Conservation (phyloP, 768 basidiomycete species). For the Phanerochaete sordida region DNA sequence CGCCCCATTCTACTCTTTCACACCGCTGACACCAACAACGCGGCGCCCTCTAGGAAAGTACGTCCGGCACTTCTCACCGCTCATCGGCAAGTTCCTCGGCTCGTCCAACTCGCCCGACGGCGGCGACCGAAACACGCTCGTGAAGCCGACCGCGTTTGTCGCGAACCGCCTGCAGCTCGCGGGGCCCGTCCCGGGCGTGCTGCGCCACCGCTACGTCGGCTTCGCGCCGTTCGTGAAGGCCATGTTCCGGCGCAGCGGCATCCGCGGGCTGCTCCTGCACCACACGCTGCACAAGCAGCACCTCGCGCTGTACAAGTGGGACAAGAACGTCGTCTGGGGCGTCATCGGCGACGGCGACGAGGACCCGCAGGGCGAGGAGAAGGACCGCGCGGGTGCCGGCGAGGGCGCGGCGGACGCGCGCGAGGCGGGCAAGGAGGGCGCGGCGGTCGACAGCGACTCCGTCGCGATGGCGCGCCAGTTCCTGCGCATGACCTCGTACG, state of each 20-base stretch:
- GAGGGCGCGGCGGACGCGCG: neutral
- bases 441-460: neutral
- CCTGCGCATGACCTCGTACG: conserved; percentile 38
- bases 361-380: conserved; percentile 5
- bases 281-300: conserved; percentile 39
- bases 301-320: conserved; percentile 35
- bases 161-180: conserved; percentile 41
- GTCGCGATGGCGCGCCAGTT: conserved; percentile 33
- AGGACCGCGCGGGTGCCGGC: neutral
- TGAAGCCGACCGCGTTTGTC: conserved; percentile 34
- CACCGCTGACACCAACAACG: too few relatives aligned
- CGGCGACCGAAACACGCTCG: conserved; percentile 12
- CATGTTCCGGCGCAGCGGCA: conserved; percentile 36
- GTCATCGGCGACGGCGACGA: conserved; percentile 20
- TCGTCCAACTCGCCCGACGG: conserved; percentile 15
- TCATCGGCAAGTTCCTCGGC: conserved; percentile 34
- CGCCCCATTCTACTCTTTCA: too few relatives aligned
- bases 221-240: conserved; percentile 38
- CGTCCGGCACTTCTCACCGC: conserved; percentile 38
- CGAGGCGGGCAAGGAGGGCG: neutral
- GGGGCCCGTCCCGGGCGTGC: conserved; percentile 38
- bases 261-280: conserved; percentile 36
- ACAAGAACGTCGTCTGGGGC: conserved; percentile 34
- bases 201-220: conserved; percentile 35
- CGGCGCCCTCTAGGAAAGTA: conserved; percentile 30